phyloP scores from a whole-genome alignment of 306 rosid species.

The Notholithocarpus densiflorus region DNA sequence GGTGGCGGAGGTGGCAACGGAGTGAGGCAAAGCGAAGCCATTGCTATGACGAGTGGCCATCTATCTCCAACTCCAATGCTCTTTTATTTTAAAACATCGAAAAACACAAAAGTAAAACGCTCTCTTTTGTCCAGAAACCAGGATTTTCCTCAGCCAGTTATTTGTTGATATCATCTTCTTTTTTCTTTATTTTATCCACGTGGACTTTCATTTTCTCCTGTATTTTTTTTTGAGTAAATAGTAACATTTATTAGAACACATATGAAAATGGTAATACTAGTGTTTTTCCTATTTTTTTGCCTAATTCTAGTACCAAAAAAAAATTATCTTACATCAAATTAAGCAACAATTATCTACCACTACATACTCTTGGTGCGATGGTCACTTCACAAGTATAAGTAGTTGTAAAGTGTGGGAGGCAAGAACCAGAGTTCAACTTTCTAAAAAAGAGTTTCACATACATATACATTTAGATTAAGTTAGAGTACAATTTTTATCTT shows the following conservation, averaged over 20 bases:
- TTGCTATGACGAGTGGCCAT: conserved; percentile 17
- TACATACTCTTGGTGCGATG: too few relatives aligned
- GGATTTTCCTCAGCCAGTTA: conserved; percentile 11
- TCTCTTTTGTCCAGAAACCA: neutral
- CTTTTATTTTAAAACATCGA: conserved; percentile 7
- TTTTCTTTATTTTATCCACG: neutral
- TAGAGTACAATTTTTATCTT: too few relatives aligned
- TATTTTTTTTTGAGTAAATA: too few relatives aligned
- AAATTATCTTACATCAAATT: too few relatives aligned
- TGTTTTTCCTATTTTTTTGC: fast-evolving
- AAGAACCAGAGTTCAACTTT: fast-evolving
- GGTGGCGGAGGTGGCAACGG: conserved; percentile 51
- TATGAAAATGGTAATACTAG: fast-evolving
- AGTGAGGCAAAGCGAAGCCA: conserved; percentile 74
- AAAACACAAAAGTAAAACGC: neutral
- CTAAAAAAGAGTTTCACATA: too few relatives aligned
- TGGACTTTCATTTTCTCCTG: neutral
- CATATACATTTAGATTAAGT: too few relatives aligned
- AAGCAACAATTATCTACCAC: too few relatives aligned
- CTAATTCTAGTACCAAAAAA: too few relatives aligned
- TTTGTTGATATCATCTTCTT: neutral
- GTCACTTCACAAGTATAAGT: fast-evolving
- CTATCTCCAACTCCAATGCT: neutral
- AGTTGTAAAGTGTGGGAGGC: fast-evolving
- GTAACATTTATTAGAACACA: too few relatives aligned